Conservation (phyloP, 2,329 filamentous ascomycete genomes). For the Epichloe sp. region DNA sequence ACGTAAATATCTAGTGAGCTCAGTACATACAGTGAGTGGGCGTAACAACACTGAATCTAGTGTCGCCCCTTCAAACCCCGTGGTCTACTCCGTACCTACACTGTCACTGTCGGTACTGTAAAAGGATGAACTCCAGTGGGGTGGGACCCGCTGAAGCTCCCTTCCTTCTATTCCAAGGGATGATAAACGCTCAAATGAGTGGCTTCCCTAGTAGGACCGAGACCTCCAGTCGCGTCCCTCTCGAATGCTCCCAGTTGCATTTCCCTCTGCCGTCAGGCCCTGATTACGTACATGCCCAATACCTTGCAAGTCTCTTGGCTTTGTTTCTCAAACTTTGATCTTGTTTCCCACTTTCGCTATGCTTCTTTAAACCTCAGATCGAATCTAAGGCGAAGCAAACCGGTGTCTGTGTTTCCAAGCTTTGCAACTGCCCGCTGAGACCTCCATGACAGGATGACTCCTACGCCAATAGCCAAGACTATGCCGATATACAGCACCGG, state of each 20-base stretch:
- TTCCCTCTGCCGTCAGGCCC: neutral
- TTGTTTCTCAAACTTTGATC: neutral
- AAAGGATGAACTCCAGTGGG: no score
- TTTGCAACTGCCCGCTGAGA: neutral
- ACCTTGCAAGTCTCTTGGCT: neutral
- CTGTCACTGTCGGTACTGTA: no score
- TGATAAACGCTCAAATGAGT: no score
- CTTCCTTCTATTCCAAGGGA: no score
- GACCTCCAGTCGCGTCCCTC: no score
- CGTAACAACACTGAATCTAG: no score
- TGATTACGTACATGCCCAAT: neutral
- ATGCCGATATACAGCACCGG: constrained; percentile 27
- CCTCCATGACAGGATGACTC: neutral
- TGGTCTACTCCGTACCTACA: no score
- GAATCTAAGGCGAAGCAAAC: neutral
- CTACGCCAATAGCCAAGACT: neutral
- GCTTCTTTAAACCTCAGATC: neutral
- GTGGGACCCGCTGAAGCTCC: no score
- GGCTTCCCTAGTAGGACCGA: no score
- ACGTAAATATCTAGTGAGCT: no score
- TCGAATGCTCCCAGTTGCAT: neutral
- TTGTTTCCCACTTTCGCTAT: neutral
- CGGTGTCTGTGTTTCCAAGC: neutral
- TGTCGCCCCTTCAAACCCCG: no score
- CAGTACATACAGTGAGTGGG: no score